Evolutionary conservation across 2,329 filamentous ascomycete genomes (phyloP).

Genomic region (Pseudocercospora vitis): DNA sequence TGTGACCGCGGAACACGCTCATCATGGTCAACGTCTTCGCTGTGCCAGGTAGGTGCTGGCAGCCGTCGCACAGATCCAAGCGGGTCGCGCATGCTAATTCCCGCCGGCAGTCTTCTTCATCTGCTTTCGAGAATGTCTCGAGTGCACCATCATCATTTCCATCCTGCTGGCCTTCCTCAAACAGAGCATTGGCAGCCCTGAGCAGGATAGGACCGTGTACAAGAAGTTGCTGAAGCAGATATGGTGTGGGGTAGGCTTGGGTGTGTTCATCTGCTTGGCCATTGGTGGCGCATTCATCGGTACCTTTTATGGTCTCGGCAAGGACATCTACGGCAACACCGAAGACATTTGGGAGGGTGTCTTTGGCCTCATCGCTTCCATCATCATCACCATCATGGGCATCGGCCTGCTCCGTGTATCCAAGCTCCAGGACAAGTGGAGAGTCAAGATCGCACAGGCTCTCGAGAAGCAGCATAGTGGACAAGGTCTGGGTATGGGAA

Average conservation of each 20-base stretch:
- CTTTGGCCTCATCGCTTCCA: conserved; percentile 70
- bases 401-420: conserved; percentile 76
- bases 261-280: conserved; percentile 64
- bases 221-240: conserved; percentile 57
- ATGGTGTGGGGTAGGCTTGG: conserved; percentile 65
- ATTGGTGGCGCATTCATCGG: conserved; percentile 69
- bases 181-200: conserved; percentile 66
- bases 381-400: conserved; percentile 82
- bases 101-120: conserved; percentile 72
- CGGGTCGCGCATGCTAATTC: conserved; percentile 1
- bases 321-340: conserved; percentile 63
- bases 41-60: conserved; percentile 56
- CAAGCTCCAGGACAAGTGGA: conserved; percentile 82
- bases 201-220: conserved; percentile 61
- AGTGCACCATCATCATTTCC: conserved; percentile 81
- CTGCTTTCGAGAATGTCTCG: conserved; percentile 80
- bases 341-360: conserved; percentile 81
- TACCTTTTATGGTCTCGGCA: conserved; percentile 69
- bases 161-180: conserved; percentile 85
- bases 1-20: conserved; percentile 5
- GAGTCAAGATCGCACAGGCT: conserved; percentile 71
- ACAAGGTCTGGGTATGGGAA: conserved; percentile 40
- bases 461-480: conserved; percentile 56
- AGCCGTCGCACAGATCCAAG: background rate
- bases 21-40: conserved; percentile 72